phyloP scores from a whole-genome alignment of 352 stramenopile species.

The Phytopythium litorale region DNA sequence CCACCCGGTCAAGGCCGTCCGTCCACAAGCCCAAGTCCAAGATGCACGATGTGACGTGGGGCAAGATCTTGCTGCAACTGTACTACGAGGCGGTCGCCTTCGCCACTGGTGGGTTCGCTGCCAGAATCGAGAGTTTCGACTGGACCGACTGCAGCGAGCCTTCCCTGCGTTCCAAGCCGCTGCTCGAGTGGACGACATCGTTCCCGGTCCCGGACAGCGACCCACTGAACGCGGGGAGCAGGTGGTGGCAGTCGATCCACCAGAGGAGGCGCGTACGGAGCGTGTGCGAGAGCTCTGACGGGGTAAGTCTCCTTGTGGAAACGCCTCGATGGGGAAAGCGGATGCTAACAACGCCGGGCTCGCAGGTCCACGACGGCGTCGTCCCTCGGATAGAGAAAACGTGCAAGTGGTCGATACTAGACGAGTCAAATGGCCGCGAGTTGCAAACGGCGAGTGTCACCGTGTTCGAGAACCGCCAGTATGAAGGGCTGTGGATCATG shows the following conservation, averaged over 20 bases:
- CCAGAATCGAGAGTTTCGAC: background rate
- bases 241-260: background rate
- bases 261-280: background rate
- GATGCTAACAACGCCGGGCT: too few species aligned
- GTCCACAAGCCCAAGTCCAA: background rate
- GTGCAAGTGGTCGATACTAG: conserved; percentile 1
- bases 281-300: background rate
- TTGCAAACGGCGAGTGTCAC: background rate
- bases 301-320: background rate
- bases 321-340: too few species aligned
- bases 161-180: background rate
- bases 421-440: background rate
- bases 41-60: conserved; percentile 3
- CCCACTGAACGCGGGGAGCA: background rate
- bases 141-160: background rate
- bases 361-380: background rate
- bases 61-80: background rate
- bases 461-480: conserved; percentile 2
- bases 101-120: background rate
- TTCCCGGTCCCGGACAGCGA: background rate
- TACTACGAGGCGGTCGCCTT: background rate
- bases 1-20: background rate
- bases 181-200: conserved; percentile 4
- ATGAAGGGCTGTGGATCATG: background rate
- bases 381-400: background rate